phyloP scores from a whole-genome alignment of 495 filamentous ascomycete genomes.

The Penicillium arizonense region DNA sequence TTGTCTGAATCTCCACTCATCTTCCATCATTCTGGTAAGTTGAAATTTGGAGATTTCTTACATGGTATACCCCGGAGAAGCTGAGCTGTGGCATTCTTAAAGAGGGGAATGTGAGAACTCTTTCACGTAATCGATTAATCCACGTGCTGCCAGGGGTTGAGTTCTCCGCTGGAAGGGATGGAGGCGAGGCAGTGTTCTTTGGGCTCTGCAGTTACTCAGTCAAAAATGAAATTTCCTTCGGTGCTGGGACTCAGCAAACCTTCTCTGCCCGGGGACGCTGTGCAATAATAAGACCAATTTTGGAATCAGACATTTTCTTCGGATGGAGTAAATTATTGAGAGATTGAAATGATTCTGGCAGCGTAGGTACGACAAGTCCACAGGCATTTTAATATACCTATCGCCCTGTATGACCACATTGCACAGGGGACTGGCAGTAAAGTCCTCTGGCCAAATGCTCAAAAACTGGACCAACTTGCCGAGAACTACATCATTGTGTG shows the following conservation, averaged over 20 bases:
- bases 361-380: too few relatives aligned
- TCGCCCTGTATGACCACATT: not conserved
- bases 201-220: not conserved
- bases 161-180: not conserved
- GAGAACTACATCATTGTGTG: not conserved
- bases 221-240: not conserved
- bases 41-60: too few relatives aligned
- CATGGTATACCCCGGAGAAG: too few relatives aligned
- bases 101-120: too few relatives aligned
- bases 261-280: not conserved
- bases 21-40: too few relatives aligned
- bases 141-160: too few relatives aligned
- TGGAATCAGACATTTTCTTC: constrained; percentile 9
- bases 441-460: not conserved
- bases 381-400: too few relatives aligned
- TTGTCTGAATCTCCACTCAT: too few relatives aligned
- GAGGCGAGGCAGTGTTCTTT: not conserved
- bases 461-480: not conserved
- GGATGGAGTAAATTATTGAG: not conserved
- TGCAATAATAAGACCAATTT: constrained; percentile 13
- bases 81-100: too few relatives aligned
- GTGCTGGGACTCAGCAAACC: not conserved
- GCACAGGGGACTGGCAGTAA: not conserved
- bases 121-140: too few relatives aligned
- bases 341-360: too few relatives aligned